Conservation (phyloP, 2,329 filamentous ascomycete species). For the Diaporthe helianthi region DNA sequence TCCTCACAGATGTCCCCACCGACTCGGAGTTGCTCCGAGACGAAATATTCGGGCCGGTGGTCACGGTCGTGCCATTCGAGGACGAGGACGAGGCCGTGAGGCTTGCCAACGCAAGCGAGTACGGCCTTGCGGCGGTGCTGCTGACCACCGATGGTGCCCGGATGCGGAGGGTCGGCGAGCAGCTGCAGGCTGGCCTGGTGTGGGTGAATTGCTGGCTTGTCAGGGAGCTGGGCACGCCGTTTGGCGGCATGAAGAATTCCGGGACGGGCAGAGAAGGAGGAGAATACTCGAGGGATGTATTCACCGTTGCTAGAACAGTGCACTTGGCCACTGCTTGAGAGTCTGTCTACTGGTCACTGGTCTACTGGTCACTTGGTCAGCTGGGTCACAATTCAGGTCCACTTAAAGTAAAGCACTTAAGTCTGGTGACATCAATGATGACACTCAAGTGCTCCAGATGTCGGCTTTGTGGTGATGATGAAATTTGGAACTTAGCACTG, state of each 20-base stretch:
- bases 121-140: conserved; percentile 42
- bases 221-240: conserved; percentile 44
- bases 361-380: no score
- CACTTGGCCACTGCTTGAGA: conserved; percentile 35
- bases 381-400: no score
- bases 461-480: background rate
- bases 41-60: conserved; percentile 53
- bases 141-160: conserved; percentile 42
- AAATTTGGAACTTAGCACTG: no score
- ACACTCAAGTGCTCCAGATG: no score
- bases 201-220: conserved; percentile 47
- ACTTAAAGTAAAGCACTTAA: no score
- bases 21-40: conserved; percentile 44
- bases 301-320: conserved; percentile 43
- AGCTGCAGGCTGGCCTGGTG: conserved; percentile 43
- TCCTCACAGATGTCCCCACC: conserved; percentile 39
- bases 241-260: conserved; percentile 46
- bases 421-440: background rate
- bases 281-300: conserved; percentile 44
- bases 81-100: conserved; percentile 40
- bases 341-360: no score
- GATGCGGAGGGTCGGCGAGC: conserved; percentile 43
- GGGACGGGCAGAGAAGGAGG: conserved; percentile 44
- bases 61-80: conserved; percentile 47
- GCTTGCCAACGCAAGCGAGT: conserved; percentile 42